These are phyloP conservation scores for Eucalyptus lansdowneana DNA, from an alignment of 345 rosid species.

Conservation along the genomic window DNA sequence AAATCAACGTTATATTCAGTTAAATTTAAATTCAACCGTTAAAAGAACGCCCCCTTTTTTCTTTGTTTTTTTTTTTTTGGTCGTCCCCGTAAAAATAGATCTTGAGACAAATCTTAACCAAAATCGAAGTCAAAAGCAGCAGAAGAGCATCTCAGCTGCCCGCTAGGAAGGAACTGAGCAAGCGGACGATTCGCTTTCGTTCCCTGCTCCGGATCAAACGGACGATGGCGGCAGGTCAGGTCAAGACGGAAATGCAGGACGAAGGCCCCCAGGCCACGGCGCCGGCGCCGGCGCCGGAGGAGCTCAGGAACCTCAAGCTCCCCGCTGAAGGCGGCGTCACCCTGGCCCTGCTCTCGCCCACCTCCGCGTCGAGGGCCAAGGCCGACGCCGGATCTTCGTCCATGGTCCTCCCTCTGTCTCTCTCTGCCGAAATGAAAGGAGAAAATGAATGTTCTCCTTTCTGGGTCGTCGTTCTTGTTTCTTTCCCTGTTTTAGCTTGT, in stretches of 20 bases:
- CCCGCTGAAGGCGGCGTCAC: background rate
- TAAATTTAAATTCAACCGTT: background rate
- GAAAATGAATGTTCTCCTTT: background rate
- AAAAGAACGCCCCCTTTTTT: background rate
- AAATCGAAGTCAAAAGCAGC: background rate
- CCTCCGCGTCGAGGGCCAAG: background rate
- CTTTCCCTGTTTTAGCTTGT: background rate
- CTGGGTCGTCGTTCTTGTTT: background rate
- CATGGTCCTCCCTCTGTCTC: background rate
- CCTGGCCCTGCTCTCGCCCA: slow-evolving; percentile 4
- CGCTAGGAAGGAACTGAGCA: background rate
- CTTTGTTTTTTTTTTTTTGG: fast-evolving
- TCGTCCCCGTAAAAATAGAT: background rate
- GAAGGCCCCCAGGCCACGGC: background rate
- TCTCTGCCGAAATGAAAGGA: background rate
- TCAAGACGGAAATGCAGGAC: slow-evolving; percentile 1
- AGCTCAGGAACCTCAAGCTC: background rate
- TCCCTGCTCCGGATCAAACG: background rate
- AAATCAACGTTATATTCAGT: background rate
- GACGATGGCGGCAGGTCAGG: background rate
- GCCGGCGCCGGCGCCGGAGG: background rate
- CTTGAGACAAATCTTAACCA: background rate
- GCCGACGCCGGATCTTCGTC: background rate
- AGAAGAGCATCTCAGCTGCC: background rate
- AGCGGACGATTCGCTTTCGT: background rate